Conservation (phyloP, 2,329 filamentous ascomycete genomes). For the Calonectria henricotiae region DNA sequence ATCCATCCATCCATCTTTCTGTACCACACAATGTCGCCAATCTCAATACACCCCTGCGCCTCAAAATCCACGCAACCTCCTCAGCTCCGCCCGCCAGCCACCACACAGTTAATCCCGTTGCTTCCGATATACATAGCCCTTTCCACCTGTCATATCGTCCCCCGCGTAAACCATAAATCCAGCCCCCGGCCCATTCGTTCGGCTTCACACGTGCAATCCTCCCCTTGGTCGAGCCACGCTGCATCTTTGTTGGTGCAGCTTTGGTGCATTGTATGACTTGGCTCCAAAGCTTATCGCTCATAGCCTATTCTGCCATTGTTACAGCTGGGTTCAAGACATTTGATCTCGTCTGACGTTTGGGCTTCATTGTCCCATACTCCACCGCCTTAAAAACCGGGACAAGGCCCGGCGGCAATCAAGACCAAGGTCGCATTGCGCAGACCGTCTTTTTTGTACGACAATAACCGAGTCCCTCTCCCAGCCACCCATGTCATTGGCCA, state of each 20-base stretch:
- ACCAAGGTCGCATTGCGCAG: constrained; percentile 7
- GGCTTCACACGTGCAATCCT: neutral
- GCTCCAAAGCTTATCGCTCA: constrained; percentile 10
- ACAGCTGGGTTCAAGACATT: neutral
- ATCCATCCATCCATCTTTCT: neutral
- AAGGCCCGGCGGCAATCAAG: constrained; percentile 5
- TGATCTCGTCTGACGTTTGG: neutral
- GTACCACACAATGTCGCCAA: constrained; percentile 8
- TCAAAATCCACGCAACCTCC: constrained; percentile 31
- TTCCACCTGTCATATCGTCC: constrained; percentile 10
- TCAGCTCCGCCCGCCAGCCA: constrained; percentile 27
- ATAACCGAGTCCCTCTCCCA: neutral
- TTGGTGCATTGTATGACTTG: neutral
- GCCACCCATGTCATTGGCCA: neutral
- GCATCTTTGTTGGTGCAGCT: neutral
- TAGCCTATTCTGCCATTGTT: neutral
- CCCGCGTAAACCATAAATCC: constrained; percentile 24
- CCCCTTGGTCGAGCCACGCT: neutral
- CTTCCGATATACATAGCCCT: constrained; percentile 17
- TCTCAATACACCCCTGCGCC: constrained; percentile 28
- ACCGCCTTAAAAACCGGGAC: constrained; percentile 6
- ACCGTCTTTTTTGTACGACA: constrained; percentile 14
- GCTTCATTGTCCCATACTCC: constrained; percentile 27
- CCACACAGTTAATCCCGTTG: constrained; percentile 28
- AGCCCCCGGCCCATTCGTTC: constrained; percentile 5